phyloP scores from a whole-genome alignment of 75 land plant genomes.

The Sequoiadendron giganteum region DNA sequence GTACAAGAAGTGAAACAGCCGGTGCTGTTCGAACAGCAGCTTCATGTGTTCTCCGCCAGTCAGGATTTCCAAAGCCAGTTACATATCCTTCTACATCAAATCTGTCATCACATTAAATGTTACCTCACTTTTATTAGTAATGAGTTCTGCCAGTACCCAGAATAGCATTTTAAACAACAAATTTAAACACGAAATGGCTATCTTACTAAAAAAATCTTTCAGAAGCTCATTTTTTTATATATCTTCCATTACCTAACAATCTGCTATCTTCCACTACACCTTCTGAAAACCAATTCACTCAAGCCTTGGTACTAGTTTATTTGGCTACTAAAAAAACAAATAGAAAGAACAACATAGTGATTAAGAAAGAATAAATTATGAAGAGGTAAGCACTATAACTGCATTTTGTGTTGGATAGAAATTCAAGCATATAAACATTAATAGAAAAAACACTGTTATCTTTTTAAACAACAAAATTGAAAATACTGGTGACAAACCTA shows the following conservation, averaged over 20 bases:
- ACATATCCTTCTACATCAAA: slow-evolving; percentile 83
- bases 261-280: neutral
- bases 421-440: too few relatives aligned
- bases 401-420: too few relatives aligned
- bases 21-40: slow-evolving; percentile 65
- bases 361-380: too few relatives aligned
- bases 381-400: too few relatives aligned
- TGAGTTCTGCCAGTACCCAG: neutral
- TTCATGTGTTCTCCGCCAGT: slow-evolving; percentile 80
- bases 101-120: slow-evolving; percentile 29
- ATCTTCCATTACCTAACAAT: neutral
- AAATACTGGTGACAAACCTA: too few relatives aligned
- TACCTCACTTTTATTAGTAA: neutral
- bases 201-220: neutral
- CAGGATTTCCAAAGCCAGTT: slow-evolving; percentile 88
- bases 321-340: neutral
- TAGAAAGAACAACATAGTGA: neutral
- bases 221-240: neutral
- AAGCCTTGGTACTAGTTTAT: neutral
- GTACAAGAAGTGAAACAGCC: slow-evolving; percentile 46
- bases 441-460: too few relatives aligned
- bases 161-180: neutral
- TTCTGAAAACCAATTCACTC: neutral
- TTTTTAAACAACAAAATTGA: too few relatives aligned
- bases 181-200: neutral